Base-by-base conservation (phyloP, 768 basidiomycete species). In the Rubroboletus pulcherrimus region DNA sequence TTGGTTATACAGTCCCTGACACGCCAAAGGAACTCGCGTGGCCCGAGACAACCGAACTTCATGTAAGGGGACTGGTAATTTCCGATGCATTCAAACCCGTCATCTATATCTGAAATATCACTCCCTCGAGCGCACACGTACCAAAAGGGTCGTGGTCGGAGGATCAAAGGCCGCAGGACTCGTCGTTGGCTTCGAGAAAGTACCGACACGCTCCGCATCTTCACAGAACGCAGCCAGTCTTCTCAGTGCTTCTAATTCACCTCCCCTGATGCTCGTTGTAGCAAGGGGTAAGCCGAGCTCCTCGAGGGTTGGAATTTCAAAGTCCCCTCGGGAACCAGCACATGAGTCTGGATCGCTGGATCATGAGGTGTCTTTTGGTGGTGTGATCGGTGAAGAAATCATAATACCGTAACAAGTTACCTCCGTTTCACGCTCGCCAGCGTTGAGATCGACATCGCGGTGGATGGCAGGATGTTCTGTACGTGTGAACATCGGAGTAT, bases 211-310 rank as follows among this genome's bases (percentile, higher is more conserved):
- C 50, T 31, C 55, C 38, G 24, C 31, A 41, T 55, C 54, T 38
- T 61, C 66, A 57, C 57, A 59, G 55, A 67, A 60, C 45, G 29
- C 50, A 9, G 31, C 57, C 35, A 50, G 54, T 34, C 63, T 60
- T 66, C 51, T 60, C 15, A 49, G 26, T 37, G 55, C 68, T 60
- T 66, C 59, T 56, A 52, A 64, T 58, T 70, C 61, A 52, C 69
- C 62, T 60, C 59, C 70, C 57, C 61, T 66, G 65, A 68, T 66
- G 52, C 68, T 61, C 58, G 68, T 65, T 59, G 68, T 62, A 35
- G 59, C 57, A 55, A 51, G 56, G 53, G 59, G 60, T 17, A 62
- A 59, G 31, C 61, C 58, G 21, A 62, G 46, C 48, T 56, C 58
- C 49, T 55, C 30, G 24, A 62, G 50, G 37, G 53, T 41, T 14